Conservation (phyloP, 768 basidiomycete species). For the Leccinum rimulosum region DNA sequence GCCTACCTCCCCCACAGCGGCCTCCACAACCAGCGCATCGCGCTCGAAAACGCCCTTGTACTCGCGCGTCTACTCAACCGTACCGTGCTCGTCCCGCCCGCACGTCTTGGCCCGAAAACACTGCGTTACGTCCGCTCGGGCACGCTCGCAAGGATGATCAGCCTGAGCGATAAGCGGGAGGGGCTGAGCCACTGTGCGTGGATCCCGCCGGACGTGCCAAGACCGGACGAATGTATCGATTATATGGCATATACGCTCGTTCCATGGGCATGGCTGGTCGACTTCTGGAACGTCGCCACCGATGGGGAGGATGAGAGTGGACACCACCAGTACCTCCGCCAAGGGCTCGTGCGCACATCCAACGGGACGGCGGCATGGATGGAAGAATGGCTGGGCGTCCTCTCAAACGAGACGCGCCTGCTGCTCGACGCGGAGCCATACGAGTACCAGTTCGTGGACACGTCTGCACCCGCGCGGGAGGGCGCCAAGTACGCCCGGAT, state of each 20-base stretch:
- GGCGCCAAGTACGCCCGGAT: conserved; percentile 11
- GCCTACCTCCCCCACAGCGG: conserved; percentile 83
- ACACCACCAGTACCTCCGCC: conserved; percentile 15
- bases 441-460: conserved; percentile 36
- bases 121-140: conserved; percentile 58
- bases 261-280: conserved; percentile 69
- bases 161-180: conserved; percentile 45
- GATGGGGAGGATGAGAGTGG: not conserved
- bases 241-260: conserved; percentile 61
- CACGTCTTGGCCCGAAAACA: conserved; percentile 60
- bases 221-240: conserved; percentile 56
- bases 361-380: conserved; percentile 42
- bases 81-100: conserved; percentile 76
- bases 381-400: conserved; percentile 24
- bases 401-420: conserved; percentile 38
- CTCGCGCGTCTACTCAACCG: conserved; percentile 68
- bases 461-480: conserved; percentile 3
- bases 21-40: conserved; percentile 84
- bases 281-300: conserved; percentile 42
- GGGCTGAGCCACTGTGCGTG: conserved; percentile 51
- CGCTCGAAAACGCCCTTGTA: conserved; percentile 81
- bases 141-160: conserved; percentile 43
- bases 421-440: conserved; percentile 59
- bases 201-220: conserved; percentile 32
- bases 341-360: conserved; percentile 47